Percentiles rank a stretch among this genome's conserved stretches.
phyloP scores from a whole-genome alignment of 805 yeast species.

The Hanseniaspora jakobsenii region DNA sequence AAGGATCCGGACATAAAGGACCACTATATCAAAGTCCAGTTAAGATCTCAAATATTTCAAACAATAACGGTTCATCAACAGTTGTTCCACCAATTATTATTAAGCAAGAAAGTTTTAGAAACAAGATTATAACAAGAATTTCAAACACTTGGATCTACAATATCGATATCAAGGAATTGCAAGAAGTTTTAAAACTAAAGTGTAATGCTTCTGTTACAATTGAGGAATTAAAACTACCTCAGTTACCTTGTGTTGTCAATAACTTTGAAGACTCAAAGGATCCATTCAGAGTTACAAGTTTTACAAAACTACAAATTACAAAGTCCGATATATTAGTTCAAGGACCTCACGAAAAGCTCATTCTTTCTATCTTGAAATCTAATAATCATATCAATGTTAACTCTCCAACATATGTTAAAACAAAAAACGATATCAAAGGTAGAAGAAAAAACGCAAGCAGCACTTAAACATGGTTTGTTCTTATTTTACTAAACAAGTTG shows the following conservation, averaged over 20 bases:
- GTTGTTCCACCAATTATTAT: conserved; percentile 57
- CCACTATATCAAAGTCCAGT: conserved; percentile 28
- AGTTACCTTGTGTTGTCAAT: background rate
- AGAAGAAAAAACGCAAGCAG: conserved; percentile 30
- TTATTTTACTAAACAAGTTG: background rate
- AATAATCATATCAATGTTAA: conserved; percentile 49
- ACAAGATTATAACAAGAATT: conserved; percentile 66
- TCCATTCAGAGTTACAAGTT: conserved; percentile 21
- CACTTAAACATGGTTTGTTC: background rate
- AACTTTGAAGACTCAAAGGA: conserved; percentile 9
- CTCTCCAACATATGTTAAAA: conserved; percentile 39
- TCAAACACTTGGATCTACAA: conserved; percentile 56
- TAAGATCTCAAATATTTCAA: conserved; percentile 33
- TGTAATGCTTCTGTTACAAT: conserved; percentile 86
- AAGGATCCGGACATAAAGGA: conserved; percentile 18
- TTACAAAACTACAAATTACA: conserved; percentile 20
- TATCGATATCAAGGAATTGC: conserved; percentile 51
- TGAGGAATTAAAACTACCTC: conserved; percentile 35
- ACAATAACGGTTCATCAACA: conserved; percentile 60
- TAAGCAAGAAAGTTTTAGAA: conserved; percentile 36
- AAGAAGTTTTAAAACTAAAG: conserved; percentile 56
- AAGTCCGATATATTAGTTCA: conserved; percentile 70
- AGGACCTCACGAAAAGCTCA: conserved; percentile 68
- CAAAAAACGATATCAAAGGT: conserved; percentile 28
- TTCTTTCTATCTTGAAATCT: conserved; percentile 44